phyloP scores from a whole-genome alignment of 208 protist species.

The Trypanosoma vivax region DNA sequence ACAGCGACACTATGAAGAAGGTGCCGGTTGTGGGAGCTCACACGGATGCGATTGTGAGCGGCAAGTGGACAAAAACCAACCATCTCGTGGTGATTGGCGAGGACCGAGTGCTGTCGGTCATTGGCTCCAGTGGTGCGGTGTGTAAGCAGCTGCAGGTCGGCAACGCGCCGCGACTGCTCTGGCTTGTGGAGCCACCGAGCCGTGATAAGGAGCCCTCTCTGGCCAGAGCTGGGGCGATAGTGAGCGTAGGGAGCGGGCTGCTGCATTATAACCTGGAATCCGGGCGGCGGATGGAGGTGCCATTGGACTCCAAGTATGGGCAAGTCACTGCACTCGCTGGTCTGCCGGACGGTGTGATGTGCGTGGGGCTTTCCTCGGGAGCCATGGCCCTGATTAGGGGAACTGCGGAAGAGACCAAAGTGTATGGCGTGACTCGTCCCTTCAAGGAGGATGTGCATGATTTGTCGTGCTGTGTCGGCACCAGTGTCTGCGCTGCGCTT shows the following conservation, averaged over 20 bases:
- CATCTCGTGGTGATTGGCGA: constrained; percentile 78
- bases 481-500: constrained; percentile 34
- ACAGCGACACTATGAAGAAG: constrained; percentile 88
- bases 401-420: constrained; percentile 27
- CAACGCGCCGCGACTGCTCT: constrained; percentile 37
- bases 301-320: constrained; percentile 73
- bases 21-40: constrained; percentile 85
- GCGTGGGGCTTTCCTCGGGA: constrained; percentile 56
- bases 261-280: constrained; percentile 42
- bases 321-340: constrained; percentile 35
- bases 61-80: constrained; percentile 76
- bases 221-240: constrained; percentile 42
- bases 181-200: constrained; percentile 33
- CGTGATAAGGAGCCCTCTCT: constrained; percentile 9
- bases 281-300: constrained; percentile 39
- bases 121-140: constrained; percentile 70
- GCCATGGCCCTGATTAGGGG: constrained; percentile 42
- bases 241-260: constrained; percentile 50
- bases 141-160: constrained; percentile 47
- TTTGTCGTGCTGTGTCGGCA: constrained; percentile 41
- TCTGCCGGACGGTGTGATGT: constrained; percentile 26
- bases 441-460: constrained; percentile 26
- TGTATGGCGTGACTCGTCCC: constrained; percentile 23
- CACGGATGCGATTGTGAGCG: constrained; percentile 83
- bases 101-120: constrained; percentile 86